Conservation (phyloP, 257 asterid genomes). For the Ballota nigra region DNA sequence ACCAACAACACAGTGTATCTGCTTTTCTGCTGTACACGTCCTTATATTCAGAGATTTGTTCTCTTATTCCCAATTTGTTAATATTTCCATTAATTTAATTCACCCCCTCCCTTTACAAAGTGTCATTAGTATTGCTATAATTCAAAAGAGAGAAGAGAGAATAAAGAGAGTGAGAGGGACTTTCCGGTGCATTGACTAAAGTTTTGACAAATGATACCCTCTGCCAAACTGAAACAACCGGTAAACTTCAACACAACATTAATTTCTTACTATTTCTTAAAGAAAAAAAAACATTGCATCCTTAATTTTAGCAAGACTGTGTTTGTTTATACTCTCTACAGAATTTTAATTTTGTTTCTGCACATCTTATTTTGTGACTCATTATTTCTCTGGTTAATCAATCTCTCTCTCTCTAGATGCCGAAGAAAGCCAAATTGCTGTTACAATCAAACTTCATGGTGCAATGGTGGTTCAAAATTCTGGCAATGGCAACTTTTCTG, state of each 20-base stretch:
- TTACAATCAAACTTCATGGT: constrained; percentile 50
- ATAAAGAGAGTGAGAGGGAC: too few relatives aligned
- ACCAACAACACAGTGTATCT: too few relatives aligned
- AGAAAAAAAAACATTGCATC: constrained; percentile 8
- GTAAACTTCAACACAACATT: constrained; percentile 21
- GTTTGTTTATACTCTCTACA: too few relatives aligned
- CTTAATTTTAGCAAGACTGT: neutral
- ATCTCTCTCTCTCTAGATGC: constrained; percentile 32
- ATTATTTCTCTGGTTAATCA: neutral
- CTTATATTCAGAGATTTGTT: neutral
- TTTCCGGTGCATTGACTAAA: constrained; percentile 7
- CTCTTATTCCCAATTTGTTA: neutral
- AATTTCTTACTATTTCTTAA: constrained; percentile 25
- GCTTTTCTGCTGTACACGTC: too few relatives aligned
- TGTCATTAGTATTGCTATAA: neutral
- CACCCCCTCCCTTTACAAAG: neutral
- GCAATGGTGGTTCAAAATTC: constrained; percentile 59
- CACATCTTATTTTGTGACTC: neutral
- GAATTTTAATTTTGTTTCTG: too few relatives aligned
- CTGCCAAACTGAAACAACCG: constrained; percentile 16
- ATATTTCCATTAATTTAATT: neutral
- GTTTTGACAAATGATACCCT: neutral
- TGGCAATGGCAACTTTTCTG: constrained; percentile 46
- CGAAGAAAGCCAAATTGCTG: constrained; percentile 59
- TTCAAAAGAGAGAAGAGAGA: neutral